Evolutionary conservation across 2,329 filamentous ascomycete species (phyloP).

Genomic region (Colletotrichum spaethianum): DNA sequence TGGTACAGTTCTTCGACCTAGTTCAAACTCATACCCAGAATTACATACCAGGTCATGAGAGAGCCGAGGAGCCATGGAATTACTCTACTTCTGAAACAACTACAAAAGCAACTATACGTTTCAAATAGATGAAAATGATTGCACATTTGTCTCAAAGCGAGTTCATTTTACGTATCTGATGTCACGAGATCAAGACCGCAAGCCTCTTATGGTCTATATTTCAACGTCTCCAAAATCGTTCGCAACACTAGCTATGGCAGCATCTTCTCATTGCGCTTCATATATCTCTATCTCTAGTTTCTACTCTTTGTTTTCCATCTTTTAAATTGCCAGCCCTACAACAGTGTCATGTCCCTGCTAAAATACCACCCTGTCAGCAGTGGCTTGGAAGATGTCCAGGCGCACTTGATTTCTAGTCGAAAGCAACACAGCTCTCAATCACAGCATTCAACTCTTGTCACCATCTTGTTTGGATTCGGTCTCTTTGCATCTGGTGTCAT

Average conservation of each 20-base stretch:
- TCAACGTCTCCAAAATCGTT: neutral
- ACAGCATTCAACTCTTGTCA: neutral
- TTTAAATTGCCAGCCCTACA: neutral
- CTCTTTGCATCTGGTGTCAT: neutral
- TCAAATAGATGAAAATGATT: neutral
- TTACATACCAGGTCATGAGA: too few species aligned
- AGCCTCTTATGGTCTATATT: neutral
- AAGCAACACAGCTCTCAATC: neutral
- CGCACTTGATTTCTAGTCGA: neutral
- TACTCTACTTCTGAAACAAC: neutral
- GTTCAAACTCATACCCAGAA: too few species aligned
- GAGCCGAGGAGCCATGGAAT: neutral
- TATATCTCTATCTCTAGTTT: too few species aligned
- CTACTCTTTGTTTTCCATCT: too few species aligned
- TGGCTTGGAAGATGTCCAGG: neutral
- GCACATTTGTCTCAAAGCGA: neutral
- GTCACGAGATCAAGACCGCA: neutral
- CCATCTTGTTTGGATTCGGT: neutral
- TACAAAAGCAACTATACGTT: neutral
- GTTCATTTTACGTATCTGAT: neutral
- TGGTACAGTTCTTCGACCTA: neutral
- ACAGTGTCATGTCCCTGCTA: neutral
- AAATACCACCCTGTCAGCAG: neutral
- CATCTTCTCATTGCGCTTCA: neutral
- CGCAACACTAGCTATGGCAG: neutral